Base-by-base conservation (phyloP, 345 rosid genomes). In the Murraya koenigii region DNA sequence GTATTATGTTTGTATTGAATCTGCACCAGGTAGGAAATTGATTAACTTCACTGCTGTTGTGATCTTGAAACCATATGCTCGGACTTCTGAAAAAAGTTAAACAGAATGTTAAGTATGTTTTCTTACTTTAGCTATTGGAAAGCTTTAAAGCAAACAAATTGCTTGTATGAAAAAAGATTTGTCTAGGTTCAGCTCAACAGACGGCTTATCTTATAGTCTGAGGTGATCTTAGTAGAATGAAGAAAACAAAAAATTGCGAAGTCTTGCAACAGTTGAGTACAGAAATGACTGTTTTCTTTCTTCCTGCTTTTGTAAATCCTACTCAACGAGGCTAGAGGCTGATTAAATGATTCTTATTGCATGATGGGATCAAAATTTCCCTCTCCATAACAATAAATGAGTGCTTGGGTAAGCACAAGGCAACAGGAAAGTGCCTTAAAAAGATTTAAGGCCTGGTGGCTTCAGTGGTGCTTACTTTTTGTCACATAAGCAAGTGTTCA, bases 1-100 rank as follows among this genome's bases (percentile, higher is more conserved):
- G 7, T 11, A 59, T 23, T 33, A 39, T 19, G 32, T 14, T 33
- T 26, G 17, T 58, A 77, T 6, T 1, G 67, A 36, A 75, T 63
- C 49, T 15, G 32, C 79, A 70, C 44, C 59, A n/a, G 25, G 66
- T 33, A 25, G 38, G 14, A 36, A 8, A 68, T 47, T 47, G 36
- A 56, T 26, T 8, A 66, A 59, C 67, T 81, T 81, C 80, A 70
- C 44, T 78, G 74, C 60, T 30, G 86, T 32, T 74, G 87, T 25
- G 20, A 70, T 82, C 86, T 86, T 33, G 97, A 89, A 75, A 84
- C 87, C 95, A 92, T 90, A 69, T 88, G 84, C 80, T 90, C 92
- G 0, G 89, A 82, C 72, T 81, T 89, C 93, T 88, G 90, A 74
- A 72, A 80, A 59, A 69, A 39, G 69, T 10, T 41, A 33, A 71